These are phyloP conservation scores for Mycena chlorophos DNA, from an alignment of 768 basidiomycete species.

Conservation along the genomic window DNA sequence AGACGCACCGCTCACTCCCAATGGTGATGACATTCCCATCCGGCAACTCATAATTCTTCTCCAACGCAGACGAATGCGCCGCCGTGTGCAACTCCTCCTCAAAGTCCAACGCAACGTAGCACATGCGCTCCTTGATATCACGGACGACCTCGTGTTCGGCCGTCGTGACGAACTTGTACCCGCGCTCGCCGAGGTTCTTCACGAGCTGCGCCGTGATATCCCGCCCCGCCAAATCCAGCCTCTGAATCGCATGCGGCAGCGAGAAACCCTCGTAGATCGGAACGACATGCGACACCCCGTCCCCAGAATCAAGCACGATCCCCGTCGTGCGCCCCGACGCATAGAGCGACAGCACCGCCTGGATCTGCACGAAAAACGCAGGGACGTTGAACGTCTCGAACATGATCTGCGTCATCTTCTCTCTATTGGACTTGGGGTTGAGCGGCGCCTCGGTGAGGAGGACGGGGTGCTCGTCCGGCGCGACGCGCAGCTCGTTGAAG, in stretches of 20 bases:
- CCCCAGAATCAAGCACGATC: constrained; percentile 60
- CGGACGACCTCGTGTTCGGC: constrained; percentile 74
- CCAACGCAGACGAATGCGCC: constrained; percentile 13
- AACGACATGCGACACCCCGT: constrained; percentile 48
- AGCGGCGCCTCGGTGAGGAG: constrained; percentile 68
- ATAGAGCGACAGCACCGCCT: constrained; percentile 66
- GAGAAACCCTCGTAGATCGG: constrained; percentile 73
- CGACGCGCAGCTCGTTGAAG: constrained; percentile 69
- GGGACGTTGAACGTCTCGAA: constrained; percentile 74
- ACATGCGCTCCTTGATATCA: constrained; percentile 73
- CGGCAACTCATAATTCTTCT: constrained; percentile 43
- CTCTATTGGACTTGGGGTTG: constrained; percentile 69
- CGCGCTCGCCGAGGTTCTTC: constrained; percentile 66
- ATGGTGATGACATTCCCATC: constrained; percentile 70
- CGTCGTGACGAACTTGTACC: constrained; percentile 74
- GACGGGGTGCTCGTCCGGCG: constrained; percentile 71
- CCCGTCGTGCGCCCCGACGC: constrained; percentile 69
- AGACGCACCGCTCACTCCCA: constrained; percentile 57
- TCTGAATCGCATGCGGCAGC: constrained; percentile 65
- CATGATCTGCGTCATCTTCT: constrained; percentile 75
- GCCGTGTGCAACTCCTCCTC: constrained; percentile 25
- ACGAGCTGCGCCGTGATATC: constrained; percentile 59
- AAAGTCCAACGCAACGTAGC: constrained; percentile 39
- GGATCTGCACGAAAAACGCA: constrained; percentile 69
- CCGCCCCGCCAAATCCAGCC: constrained; percentile 64